Evolutionary conservation across 345 rosid genomes (phyloP).

Genomic region (Eucalyptus microcorys): DNA sequence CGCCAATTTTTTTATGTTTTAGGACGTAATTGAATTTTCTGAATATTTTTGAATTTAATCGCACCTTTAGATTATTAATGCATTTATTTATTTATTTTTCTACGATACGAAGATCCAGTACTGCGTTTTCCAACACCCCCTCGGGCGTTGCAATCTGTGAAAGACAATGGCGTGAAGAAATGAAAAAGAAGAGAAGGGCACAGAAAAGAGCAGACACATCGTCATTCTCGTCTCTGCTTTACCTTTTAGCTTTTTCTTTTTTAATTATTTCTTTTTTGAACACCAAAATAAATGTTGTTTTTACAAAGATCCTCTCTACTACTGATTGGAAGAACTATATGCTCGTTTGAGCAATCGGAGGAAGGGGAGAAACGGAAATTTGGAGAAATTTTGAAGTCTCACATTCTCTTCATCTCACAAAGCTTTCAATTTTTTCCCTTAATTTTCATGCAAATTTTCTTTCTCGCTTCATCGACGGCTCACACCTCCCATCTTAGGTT

Average conservation of each 20-base stretch:
- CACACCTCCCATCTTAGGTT: not conserved
- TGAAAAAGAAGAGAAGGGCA: not conserved
- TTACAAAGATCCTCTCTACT: not conserved
- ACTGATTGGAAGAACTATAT: rapidly evolving
- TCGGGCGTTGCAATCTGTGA: not conserved
- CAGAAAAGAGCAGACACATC: not conserved
- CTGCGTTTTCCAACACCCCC: not conserved
- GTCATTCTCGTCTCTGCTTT: not conserved
- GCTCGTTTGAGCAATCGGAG: not conserved
- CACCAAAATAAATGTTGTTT: not conserved
- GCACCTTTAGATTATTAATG: not conserved
- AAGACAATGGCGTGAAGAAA: not conserved
- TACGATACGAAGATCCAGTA: not conserved
- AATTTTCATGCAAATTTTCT: not conserved
- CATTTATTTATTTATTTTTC: not conserved
- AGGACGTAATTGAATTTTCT: not conserved
- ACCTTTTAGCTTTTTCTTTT: not conserved
- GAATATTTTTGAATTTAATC: not conserved
- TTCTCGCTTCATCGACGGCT: not conserved
- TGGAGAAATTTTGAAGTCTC: not conserved
- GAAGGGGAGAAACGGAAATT: not conserved
- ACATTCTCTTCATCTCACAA: not conserved
- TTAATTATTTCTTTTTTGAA: not conserved
- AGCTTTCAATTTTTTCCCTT: not conserved
- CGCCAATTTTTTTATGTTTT: not conserved